These are phyloP conservation scores for Saccharomycopsis guyanensis DNA, from an alignment of 805 yeast genomes.

Conservation along the genomic window DNA sequence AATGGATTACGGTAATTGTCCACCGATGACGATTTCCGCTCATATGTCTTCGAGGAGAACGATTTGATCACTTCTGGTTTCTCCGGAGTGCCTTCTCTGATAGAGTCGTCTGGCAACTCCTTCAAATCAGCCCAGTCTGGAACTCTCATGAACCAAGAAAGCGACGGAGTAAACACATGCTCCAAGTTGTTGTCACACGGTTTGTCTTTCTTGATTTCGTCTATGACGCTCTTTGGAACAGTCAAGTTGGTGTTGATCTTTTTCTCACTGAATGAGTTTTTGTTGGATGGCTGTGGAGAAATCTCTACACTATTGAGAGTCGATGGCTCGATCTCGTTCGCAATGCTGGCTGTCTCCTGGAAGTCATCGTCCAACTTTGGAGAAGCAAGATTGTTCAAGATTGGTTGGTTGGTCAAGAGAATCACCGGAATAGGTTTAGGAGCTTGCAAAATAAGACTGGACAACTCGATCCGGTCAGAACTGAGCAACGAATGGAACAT, in stretches of 20 bases:
- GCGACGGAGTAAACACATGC: slow-evolving; percentile 1
- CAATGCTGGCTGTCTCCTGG: neutral
- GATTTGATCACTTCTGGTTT: neutral
- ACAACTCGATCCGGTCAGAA: slow-evolving; percentile 47
- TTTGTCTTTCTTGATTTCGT: neutral
- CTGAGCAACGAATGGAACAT: slow-evolving; percentile 53
- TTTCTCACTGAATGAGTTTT: slow-evolving; percentile 20
- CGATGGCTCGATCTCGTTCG: neutral
- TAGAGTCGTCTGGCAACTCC: slow-evolving; percentile 5
- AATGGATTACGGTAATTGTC: neutral
- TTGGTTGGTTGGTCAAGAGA: slow-evolving; percentile 19
- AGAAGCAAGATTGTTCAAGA: slow-evolving; percentile 18
- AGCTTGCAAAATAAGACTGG: slow-evolving; percentile 64
- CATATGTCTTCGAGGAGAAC: neutral
- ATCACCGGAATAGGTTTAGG: slow-evolving; percentile 58
- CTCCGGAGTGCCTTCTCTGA: slow-evolving; percentile 5
- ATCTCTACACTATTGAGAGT: slow-evolving; percentile 13
- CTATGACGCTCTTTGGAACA: slow-evolving; percentile 7
- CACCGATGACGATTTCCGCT: neutral
- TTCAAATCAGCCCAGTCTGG: slow-evolving; percentile 10
- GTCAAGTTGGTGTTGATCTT: slow-evolving; percentile 3
- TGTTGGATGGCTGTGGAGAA: slow-evolving; percentile 21
- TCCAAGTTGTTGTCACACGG: slow-evolving; percentile 3
- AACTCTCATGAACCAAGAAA: slow-evolving; percentile 5
- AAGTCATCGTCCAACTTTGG: slow-evolving; percentile 18